phyloP scores from a whole-genome alignment of 78 protist species.

The slime mould (Dictyostelium discoideum) region DNA sequence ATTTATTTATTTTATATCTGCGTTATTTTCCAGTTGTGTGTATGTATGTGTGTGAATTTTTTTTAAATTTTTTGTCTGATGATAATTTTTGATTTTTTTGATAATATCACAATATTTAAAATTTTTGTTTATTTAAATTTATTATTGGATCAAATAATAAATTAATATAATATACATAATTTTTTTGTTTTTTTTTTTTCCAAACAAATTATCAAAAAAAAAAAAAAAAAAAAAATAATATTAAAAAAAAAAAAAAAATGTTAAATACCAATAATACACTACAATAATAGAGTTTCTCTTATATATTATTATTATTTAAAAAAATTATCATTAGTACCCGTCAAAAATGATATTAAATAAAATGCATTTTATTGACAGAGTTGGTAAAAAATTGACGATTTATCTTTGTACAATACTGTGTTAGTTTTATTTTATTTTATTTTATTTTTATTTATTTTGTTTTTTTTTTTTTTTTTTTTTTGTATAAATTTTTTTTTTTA shows the following conservation, averaged over 20 bases:
- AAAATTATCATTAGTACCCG: neutral
- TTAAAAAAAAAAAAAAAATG: no score
- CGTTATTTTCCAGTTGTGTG: neutral
- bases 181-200: no score
- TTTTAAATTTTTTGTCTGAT: neutral
- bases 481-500: neutral
- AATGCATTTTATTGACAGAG: neutral
- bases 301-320: neutral
- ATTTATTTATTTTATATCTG: neutral
- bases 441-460: no score
- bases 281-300: neutral
- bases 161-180: neutral
- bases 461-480: no score
- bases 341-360: neutral
- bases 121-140: neutral
- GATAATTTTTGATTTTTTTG: slow-evolving; percentile 1
- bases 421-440: no score
- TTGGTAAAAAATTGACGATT: neutral
- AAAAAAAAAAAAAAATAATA: no score
- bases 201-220: neutral
- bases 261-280: neutral
- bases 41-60: neutral
- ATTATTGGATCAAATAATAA: neutral
- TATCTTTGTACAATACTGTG: slow-evolving; percentile 6
- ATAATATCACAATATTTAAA: neutral